phyloP scores from a whole-genome alignment of 805 yeast species.

The Metschnikowia drakensbergensis region DNA sequence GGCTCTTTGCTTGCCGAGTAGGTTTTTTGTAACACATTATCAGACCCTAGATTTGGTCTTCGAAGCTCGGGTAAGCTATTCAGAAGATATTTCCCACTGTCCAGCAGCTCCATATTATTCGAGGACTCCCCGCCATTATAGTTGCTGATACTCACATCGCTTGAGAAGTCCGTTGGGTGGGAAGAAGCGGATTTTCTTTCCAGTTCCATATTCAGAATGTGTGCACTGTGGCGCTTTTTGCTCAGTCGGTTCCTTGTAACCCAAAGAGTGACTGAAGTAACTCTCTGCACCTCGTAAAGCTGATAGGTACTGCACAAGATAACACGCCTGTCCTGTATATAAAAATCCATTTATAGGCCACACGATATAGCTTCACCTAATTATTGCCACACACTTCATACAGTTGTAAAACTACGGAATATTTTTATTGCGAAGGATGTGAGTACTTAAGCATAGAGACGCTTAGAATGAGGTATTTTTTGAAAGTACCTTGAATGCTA shows the following conservation, averaged over 20 bases:
- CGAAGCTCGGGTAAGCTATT: neutral
- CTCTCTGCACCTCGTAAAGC: neutral
- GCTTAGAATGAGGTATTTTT: constrained; percentile 1
- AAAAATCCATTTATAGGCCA: too few relatives aligned
- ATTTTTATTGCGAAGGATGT: neutral
- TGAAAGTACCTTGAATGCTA: constrained; percentile 2
- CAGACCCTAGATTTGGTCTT: neutral
- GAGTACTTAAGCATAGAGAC: neutral
- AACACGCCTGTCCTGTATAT: too few relatives aligned
- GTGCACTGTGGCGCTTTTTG: neutral
- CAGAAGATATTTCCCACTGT: neutral
- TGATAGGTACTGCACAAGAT: neutral
- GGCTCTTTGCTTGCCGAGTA: neutral
- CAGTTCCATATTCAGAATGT: neutral
- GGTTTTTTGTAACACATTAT: neutral
- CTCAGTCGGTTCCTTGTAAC: neutral
- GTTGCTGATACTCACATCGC: neutral
- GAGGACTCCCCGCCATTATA: neutral
- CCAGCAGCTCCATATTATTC: neutral
- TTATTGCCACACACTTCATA: neutral
- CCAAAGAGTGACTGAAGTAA: neutral
- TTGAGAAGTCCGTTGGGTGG: neutral
- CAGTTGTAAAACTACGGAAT: neutral
- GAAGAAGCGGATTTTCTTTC: neutral
- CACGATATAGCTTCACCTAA: too few relatives aligned